A percentile compares a stretch with the other conserved stretches of the same genome.
Evolutionary conservation across 345 rosid species (phyloP).

Genomic region (Salix caprea): DNA sequence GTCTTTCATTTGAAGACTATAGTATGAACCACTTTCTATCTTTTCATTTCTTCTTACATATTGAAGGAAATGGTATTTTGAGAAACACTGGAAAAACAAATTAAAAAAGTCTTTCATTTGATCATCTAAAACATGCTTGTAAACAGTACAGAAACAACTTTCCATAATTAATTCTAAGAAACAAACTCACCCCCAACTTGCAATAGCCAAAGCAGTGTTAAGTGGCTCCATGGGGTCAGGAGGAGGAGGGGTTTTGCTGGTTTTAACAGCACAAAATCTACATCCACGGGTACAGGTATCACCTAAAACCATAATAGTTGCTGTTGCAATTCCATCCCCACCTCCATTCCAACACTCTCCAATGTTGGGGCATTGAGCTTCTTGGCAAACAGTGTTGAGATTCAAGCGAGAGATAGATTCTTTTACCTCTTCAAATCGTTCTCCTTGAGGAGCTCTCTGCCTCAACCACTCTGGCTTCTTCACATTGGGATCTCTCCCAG

Average conservation of each 20-base stretch:
- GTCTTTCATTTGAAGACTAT: background rate
- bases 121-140: background rate
- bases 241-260: conserved; percentile 82
- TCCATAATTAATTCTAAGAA: background rate
- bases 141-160: background rate
- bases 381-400: conserved; percentile 91
- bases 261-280: conserved; percentile 97
- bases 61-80: background rate
- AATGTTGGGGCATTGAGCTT: conserved; percentile 96
- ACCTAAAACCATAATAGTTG: conserved; percentile 94
- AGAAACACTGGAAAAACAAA: background rate
- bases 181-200: conserved; percentile 78
- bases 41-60: background rate
- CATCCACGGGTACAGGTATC: conserved; percentile 99
- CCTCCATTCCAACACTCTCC: conserved; percentile 99
- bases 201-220: conserved; percentile 84
- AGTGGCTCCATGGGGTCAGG: conserved; percentile 94
- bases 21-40: background rate
- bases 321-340: conserved; percentile 90
- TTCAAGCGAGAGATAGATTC: conserved; percentile 64
- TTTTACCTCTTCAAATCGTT: conserved; percentile 69
- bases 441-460: conserved; percentile 91
- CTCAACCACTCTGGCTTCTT: conserved; percentile 89
- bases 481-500: conserved; percentile 79
- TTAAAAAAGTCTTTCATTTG: background rate